These are phyloP conservation scores for Gossypium trilobum DNA, from an alignment of 441 rosid species.

Conservation along the genomic window DNA sequence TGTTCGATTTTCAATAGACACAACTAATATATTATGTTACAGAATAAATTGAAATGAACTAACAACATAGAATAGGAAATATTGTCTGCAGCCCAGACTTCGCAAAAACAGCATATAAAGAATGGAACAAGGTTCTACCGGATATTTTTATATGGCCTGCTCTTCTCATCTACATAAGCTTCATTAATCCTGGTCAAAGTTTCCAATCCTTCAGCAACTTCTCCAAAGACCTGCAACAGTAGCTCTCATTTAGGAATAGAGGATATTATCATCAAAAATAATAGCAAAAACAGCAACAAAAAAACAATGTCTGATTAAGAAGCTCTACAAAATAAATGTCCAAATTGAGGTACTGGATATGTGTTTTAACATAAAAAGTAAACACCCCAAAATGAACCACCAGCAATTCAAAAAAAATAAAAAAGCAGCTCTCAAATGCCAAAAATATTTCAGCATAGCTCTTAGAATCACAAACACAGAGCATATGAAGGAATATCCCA, in stretches of 20 bases:
- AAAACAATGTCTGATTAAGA: not conserved
- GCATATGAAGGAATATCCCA: not conserved
- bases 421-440: not conserved
- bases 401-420: not conserved
- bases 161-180: slow-evolving; percentile 77
- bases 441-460: not conserved
- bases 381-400: not conserved
- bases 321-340: not conserved
- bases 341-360: not conserved
- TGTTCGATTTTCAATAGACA: slow-evolving; percentile 19
- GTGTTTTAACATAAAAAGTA: not conserved
- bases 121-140: slow-evolving; percentile 32
- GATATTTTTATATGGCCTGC: slow-evolving; percentile 70
- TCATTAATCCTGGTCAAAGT: slow-evolving; percentile 79
- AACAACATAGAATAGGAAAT: slow-evolving; percentile 3
- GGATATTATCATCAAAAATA: not conserved
- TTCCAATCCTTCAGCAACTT: slow-evolving; percentile 87
- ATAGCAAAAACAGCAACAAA: not conserved
- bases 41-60: slow-evolving; percentile 5
- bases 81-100: not conserved
- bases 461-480: not conserved
- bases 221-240: slow-evolving; percentile 72
- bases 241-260: not conserved
- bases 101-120: not conserved
- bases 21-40: not conserved